Evolutionary conservation across 2,329 filamentous ascomycete genomes (phyloP), one percentile per base, ranked within the genome.

Genomic region (Paecilomyces variotii): DNA sequence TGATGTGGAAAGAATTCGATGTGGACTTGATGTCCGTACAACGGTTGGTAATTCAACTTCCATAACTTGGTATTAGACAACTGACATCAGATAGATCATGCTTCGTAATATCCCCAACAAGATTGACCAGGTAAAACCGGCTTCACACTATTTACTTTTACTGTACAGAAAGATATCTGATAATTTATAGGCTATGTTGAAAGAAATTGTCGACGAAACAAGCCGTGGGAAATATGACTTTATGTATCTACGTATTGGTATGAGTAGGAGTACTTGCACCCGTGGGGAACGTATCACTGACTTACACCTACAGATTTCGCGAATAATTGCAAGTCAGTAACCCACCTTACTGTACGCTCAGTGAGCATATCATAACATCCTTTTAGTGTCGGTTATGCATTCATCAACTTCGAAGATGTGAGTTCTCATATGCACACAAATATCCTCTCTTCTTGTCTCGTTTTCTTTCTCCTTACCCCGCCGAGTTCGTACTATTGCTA

Each of bases 101-200:
- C 76, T 97, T 32, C 87, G 93, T 45, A 97, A 97, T 71, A 93
- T 97, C 53, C 93, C 93, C 1, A 96, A 96, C 76, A 91, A 92
- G 67, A 87, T 96, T 58, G 85, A 91, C 66, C 85, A 79, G 69
- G 77, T 79, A 72, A 62, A 74, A 67, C 11, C 24, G 7, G 28
- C 6, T n/a, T 56, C 57, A 19, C 19, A 19, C 11, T 32, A 59
- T 9, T 56, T 70, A 58, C 9, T 62, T 71, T 14, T 12, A 5
- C 10, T 49, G 6, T 39, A 25, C 5, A 12, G 27, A 28, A 19
- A 35, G 19, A 35, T 58, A n/a, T 34, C 59, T 65, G 30, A 62
- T 56, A 52, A 39, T 14, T 9, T 50, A 28, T 57, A 91, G 73
- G 78, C 81, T 0, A 87, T 89, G 78, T 77, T 97, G 14, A 95